Base-by-base conservation (phyloP, 176 grass and related monocot species). In the Pontederia paniculata region DNA sequence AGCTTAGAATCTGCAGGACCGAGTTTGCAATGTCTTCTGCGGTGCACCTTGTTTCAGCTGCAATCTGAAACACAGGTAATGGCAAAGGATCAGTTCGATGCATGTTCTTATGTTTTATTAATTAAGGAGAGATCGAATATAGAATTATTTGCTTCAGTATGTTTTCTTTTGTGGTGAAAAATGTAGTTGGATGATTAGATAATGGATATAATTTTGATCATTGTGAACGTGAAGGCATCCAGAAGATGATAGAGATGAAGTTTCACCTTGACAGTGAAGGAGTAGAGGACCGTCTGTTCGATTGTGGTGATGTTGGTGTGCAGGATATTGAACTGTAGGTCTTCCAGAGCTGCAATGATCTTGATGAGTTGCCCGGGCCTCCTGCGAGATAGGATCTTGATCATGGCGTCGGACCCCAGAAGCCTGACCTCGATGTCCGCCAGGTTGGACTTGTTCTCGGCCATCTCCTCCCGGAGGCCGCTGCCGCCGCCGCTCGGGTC, bases 231-330 rank as follows among this genome's bases (percentile, higher is more conserved):
- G 23, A 12, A n/a, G 54, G 11, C 11, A 12, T n/a, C n/a, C n/a
- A n/a, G n/a, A n/a, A n/a, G n/a, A n/a, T n/a, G n/a, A n/a, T n/a
- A n/a, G n/a, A n/a, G n/a, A n/a, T n/a, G 23, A 23, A 23, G n/a
- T 14, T 8, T 74, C 71, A 91, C 93, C 87, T 98, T 98, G 56
- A 98, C 83, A 70, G 83, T 98, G 78, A 98, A 98, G 31, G 93
- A 98, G 77, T 91, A 98, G 57, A 98, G 93, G 64, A 98, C 93
- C 54, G 93, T 91, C 72, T 98, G 93, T 50, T 98, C 93, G 61
- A 98, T 98, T 60, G 93, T 98, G 52, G 93, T 98, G 73, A 98
- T 81, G 69, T 98, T 98, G 23, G 93, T 91, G 65, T 98, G 93
- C 23, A 98, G 76, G 75, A 98, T 84, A 46, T 58, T 65, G 60